phyloP scores from a whole-genome alignment of 1,139 yeast species.

The Saccharomycopsis phalli region DNA sequence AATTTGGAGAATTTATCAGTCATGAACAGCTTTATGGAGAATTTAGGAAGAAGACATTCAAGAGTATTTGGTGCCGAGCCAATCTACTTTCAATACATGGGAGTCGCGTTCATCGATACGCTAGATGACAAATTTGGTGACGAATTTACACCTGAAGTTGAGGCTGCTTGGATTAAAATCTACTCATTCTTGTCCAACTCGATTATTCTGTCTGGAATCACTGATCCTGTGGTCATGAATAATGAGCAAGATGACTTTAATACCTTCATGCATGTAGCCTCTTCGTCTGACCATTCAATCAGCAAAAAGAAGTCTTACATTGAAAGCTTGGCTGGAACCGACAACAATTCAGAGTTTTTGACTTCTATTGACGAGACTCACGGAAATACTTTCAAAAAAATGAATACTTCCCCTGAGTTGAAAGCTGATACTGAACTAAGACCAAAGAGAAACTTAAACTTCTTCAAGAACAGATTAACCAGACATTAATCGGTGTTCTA shows the following conservation, averaged over 20 bases:
- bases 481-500: no score
- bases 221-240: conserved; percentile 13
- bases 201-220: conserved; percentile 15
- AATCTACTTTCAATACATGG: conserved; percentile 19
- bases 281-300: neutral
- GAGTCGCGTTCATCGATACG: conserved; percentile 19
- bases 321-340: neutral
- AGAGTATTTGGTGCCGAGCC: conserved; percentile 20
- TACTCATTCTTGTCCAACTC: conserved; percentile 18
- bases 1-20: conserved; percentile 27
- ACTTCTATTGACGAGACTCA: conserved; percentile 8
- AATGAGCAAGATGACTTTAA: conserved; percentile 12
- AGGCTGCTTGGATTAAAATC: conserved; percentile 20
- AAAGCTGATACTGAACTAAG: neutral
- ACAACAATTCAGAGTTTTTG: conserved; percentile 9
- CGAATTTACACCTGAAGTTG: conserved; percentile 18
- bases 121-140: conserved; percentile 15
- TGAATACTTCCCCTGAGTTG: neutral
- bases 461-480: conserved; percentile 11
- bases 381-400: neutral
- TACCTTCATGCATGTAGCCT: conserved; percentile 5
- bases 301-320: conserved; percentile 10
- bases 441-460: conserved; percentile 10
- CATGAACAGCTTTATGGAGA: conserved; percentile 19
- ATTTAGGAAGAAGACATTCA: conserved; percentile 19